Evolutionary conservation across 2,329 filamentous ascomycete species (phyloP).

Genomic region (Xylogone sp.): DNA sequence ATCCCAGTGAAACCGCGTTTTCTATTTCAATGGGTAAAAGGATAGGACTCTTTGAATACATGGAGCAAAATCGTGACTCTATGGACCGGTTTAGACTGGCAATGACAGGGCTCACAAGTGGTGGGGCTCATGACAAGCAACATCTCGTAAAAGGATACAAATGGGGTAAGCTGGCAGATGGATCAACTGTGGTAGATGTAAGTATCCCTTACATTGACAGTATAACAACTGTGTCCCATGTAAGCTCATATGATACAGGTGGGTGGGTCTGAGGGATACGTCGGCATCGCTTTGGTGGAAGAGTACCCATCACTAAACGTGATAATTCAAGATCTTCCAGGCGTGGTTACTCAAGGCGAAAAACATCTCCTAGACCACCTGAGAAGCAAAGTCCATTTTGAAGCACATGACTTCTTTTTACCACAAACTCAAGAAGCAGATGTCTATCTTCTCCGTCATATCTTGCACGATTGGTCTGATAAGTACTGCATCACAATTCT

Average conservation of each 20-base stretch:
- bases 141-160: constrained; percentile 7
- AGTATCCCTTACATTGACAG: neutral
- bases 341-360: constrained; percentile 33
- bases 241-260: constrained; percentile 8
- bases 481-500: constrained; percentile 32
- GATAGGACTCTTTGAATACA: neutral
- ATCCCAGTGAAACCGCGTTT: neutral
- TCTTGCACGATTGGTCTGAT: constrained; percentile 5
- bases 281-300: constrained; percentile 17
- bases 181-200: constrained; percentile 20
- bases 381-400: constrained; percentile 19
- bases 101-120: neutral
- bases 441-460: constrained; percentile 4
- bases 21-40: neutral
- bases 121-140: neutral
- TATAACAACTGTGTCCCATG: neutral
- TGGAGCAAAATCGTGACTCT: neutral
- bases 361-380: constrained; percentile 11
- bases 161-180: constrained; percentile 20
- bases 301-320: constrained; percentile 20
- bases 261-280: constrained; percentile 21
- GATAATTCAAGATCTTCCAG: constrained; percentile 19
- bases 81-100: neutral
- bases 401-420: constrained; percentile 40
- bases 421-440: constrained; percentile 30